Evolutionary conservation across 2,329 filamentous ascomycete genomes (phyloP).

Genomic region (Aureobasidium musti): DNA sequence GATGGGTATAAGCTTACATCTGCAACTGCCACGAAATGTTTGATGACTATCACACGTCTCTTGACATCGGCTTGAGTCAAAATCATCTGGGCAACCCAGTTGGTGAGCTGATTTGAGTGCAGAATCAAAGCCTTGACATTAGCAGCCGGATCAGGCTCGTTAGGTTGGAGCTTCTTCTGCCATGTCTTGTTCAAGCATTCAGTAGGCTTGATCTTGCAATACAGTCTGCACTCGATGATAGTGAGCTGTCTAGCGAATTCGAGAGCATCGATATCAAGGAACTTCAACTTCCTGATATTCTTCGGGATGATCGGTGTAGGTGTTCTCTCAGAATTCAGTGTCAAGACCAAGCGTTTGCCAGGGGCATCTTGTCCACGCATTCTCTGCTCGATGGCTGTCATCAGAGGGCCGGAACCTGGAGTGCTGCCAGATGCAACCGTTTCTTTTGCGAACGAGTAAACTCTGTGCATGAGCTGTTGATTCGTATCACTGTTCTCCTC

Average conservation of each 20-base stretch:
- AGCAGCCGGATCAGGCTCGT: slow-evolving; percentile 79
- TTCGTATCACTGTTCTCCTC: slow-evolving; percentile 84
- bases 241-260: slow-evolving; percentile 98
- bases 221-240: slow-evolving; percentile 92
- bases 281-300: slow-evolving; percentile 99
- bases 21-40: slow-evolving; percentile 94
- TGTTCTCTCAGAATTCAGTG: slow-evolving; percentile 71
- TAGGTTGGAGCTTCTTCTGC: slow-evolving; percentile 89
- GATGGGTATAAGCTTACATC: slow-evolving; percentile 66
- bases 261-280: slow-evolving; percentile 91
- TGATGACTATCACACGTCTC: slow-evolving; percentile 95
- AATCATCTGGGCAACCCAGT: slow-evolving; percentile 99
- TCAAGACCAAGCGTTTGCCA: slow-evolving; percentile 82
- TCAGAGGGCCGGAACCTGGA: slow-evolving; percentile 79
- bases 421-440: slow-evolving; percentile 92
- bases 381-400: slow-evolving; percentile 85
- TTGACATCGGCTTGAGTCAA: slow-evolving; percentile 91
- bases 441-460: slow-evolving; percentile 88
- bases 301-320: slow-evolving; percentile 91
- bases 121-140: slow-evolving; percentile 97
- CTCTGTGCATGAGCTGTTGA: slow-evolving; percentile 79
- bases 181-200: slow-evolving; percentile 98
- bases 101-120: slow-evolving; percentile 97
- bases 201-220: slow-evolving; percentile 92
- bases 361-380: slow-evolving; percentile 84